Evolutionary conservation across 345 rosid species (phyloP).

Genomic region (Nasturtium officinale): DNA sequence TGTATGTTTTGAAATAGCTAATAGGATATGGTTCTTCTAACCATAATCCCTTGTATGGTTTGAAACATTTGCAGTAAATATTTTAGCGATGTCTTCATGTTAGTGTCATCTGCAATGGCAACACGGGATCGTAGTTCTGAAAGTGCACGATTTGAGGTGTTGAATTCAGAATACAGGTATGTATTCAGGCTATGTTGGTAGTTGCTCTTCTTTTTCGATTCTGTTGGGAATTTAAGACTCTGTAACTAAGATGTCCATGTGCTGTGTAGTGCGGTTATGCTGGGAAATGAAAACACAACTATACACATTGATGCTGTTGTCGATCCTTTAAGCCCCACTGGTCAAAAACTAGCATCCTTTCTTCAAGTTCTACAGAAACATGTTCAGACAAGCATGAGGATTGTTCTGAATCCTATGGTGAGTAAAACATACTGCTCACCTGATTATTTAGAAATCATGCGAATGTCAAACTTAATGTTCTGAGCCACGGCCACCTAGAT

Average conservation of each 20-base stretch:
- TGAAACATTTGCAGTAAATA: slow-evolving; percentile 73
- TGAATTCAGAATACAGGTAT: slow-evolving; percentile 81
- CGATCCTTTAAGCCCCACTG: slow-evolving; percentile 91
- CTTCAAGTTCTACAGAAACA: slow-evolving; percentile 74
- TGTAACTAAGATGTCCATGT: slow-evolving; percentile 20
- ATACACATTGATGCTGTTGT: slow-evolving; percentile 92
- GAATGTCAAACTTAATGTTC: slow-evolving; percentile 2
- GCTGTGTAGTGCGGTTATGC: slow-evolving; percentile 77
- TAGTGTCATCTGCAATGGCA: slow-evolving; percentile 89
- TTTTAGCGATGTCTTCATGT: slow-evolving; percentile 82
- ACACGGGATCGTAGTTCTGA: slow-evolving; percentile 89
- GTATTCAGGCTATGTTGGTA: slow-evolving; percentile 16
- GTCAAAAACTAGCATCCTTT: slow-evolving; percentile 90
- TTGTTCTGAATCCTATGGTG: slow-evolving; percentile 94
- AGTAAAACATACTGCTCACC: slow-evolving; percentile 41
- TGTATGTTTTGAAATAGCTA: slow-evolving; percentile 23
- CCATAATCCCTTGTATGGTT: slow-evolving; percentile 16
- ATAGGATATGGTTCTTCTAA: slow-evolving; percentile 5
- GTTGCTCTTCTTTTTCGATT: slow-evolving; percentile 18
- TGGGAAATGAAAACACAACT: slow-evolving; percentile 72
- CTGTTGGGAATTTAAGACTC: slow-evolving; percentile 12
- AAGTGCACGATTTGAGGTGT: slow-evolving; percentile 90
- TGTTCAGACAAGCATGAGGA: slow-evolving; percentile 88
- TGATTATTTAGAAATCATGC: not conserved
- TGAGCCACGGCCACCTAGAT: slow-evolving; percentile 31